phyloP scores from a whole-genome alignment of 768 basidiomycete genomes.

The Lyophyllum atratum region DNA sequence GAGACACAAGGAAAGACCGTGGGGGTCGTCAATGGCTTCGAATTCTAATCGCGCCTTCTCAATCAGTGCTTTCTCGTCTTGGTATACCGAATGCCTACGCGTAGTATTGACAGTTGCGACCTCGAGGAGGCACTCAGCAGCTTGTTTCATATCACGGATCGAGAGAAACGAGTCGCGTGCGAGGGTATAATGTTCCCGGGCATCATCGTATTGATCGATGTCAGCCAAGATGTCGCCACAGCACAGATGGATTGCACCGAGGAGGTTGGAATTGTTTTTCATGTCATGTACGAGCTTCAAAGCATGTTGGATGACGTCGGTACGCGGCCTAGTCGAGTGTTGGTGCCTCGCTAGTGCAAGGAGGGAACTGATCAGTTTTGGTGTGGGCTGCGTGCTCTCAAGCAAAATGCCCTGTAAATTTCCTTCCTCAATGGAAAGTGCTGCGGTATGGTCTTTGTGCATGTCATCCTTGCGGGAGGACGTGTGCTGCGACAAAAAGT shows the following conservation, averaged over 20 bases:
- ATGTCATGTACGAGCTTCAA: background rate
- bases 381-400: background rate
- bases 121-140: background rate
- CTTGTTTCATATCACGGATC: background rate
- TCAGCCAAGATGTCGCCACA: background rate
- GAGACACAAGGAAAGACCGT: background rate
- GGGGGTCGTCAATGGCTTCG: background rate
- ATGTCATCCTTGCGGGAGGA: constrained; percentile 3
- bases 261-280: background rate
- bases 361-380: background rate
- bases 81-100: no score
- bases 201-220: background rate
- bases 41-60: background rate
- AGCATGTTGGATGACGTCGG: background rate
- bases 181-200: background rate
- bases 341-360: background rate
- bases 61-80: background rate
- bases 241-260: background rate
- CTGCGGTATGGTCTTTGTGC: constrained; percentile 6
- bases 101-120: no score
- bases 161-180: background rate
- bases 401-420: background rate
- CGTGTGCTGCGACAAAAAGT: constrained; percentile 13
- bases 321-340: background rate
- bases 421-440: background rate